Base-by-base conservation (phyloP, 75 land plant genomes). In the Larix kaempferi region DNA sequence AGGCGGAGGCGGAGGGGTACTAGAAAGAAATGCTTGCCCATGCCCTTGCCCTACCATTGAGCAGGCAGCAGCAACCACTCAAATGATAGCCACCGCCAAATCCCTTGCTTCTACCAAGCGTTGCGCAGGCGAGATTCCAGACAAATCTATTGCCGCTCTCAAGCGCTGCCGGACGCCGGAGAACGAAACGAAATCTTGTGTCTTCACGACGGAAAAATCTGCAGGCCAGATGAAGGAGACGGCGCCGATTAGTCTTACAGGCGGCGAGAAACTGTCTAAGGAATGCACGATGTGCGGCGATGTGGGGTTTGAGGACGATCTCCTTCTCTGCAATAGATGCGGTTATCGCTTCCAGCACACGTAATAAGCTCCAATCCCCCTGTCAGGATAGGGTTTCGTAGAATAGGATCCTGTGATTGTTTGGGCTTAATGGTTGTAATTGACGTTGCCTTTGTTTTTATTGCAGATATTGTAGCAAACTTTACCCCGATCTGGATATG, bases 211-310 rank as follows among this genome's bases (percentile, higher is more conserved):
- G 54, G 73, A 44, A 10, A 69, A 39, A 69, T 41, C 54, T 6
- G n/a, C 23, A 22, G 49, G 49, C 10, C 49, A 39, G 11, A 69
- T 39, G 49, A 22, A 5, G 52, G 73, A 69, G 3, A 44, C 7
- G 22, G 12, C 54, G 54, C 8, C 54, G 54, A 49, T 49, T 49
- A 49, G 54, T 49, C 12, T 49, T 10, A 11, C 2, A 49, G 54
- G 54, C 54, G 1, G 54, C 11, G n/a, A 69, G 49, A 39, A 21
- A 41, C 1, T 13, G 7, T 49, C 6, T 2, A 54, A 25, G 29
- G 86, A 84, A 73, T 84, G 86, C 80, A 77, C 80, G 77, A 67
- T 84, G 77, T 84, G 84, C 74, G 86, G 86, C 22, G 86, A 84
- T 63, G 84, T 84, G 15, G 86, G 86, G 37, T 84, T 84, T 71